Evolutionary conservation across 139 green algal species (phyloP), one percentile per base, ranked within the genome.

Genomic region (Zygnema circumcarinatum): DNA sequence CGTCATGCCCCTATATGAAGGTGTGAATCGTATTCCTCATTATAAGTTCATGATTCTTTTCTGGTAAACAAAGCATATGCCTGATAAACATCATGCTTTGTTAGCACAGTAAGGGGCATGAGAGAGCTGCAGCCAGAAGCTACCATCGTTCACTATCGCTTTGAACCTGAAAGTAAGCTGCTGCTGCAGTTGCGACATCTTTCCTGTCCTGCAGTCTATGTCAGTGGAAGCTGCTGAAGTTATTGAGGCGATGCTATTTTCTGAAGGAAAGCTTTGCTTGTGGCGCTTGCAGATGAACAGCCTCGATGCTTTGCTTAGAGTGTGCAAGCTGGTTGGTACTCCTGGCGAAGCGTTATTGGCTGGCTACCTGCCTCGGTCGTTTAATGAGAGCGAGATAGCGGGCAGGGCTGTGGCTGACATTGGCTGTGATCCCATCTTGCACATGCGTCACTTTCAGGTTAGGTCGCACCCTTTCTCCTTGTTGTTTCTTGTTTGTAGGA

Each of bases 141-240:
- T 31, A 74, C 33, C 67, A 74, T 32, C 33, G 0, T 0, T 74
- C 7, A 1, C 25, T 72, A 29, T 29, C 25, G 25, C 56, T 72
- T 29, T 72, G 25, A 29, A 25, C 56, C 56, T 29, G 25, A 72
- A 25, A 72, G 25, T 96, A 36, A 97, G 97, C 72, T 99, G 97
- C 85, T 96, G 96, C 0, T 94, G 94, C 36, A 98, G 97, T 93
- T 96, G 96, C 0, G 98, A 97, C 93, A 99, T 99, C 96, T 97
- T 98, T 41, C 42, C 72, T 36, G 62, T 31, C 2, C 33, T 31
- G 62, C 31, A 0, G 62, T 1, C 1, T 36, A 36, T 1, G 62
- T 36, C 31, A 90, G 97, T 98, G 96, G 98, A 98, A 92, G 1
- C 38, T 76, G 67, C 20, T 33, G 1, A 35, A 7, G 67, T 41